Evolutionary conservation across 208 protist species (phyloP).

Genomic region (Leishmania major): DNA sequence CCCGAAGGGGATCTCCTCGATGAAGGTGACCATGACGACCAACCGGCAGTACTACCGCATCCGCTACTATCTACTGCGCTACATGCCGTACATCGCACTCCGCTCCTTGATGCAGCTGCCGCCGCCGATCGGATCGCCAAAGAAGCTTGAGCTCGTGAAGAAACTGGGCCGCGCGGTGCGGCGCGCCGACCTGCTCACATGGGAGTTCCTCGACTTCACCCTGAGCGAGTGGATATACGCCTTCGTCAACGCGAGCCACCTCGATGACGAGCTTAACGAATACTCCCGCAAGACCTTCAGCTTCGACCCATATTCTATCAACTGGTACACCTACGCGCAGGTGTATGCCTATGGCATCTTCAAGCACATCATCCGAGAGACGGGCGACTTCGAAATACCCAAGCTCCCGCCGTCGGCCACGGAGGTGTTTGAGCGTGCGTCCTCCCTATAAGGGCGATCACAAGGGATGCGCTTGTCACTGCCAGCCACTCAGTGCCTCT

Average conservation of each 20-base stretch:
- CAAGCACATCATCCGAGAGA: slow-evolving; percentile 72
- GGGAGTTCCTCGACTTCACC: slow-evolving; percentile 74
- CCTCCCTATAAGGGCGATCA: slow-evolving; percentile 37
- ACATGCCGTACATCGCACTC: slow-evolving; percentile 59
- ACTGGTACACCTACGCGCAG: slow-evolving; percentile 76
- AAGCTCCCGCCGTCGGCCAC: slow-evolving; percentile 35
- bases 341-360: slow-evolving; percentile 74
- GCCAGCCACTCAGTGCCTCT: not conserved
- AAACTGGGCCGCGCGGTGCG: slow-evolving; percentile 59
- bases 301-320: slow-evolving; percentile 70
- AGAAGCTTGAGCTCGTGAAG: slow-evolving; percentile 49
- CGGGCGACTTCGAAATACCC: slow-evolving; percentile 37
- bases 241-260: slow-evolving; percentile 35
- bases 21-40: slow-evolving; percentile 49
- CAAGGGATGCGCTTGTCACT: not conserved
- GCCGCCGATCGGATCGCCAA: slow-evolving; percentile 48
- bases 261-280: slow-evolving; percentile 63
- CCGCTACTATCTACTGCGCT: slow-evolving; percentile 60
- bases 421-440: slow-evolving; percentile 60
- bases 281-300: slow-evolving; percentile 39
- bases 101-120: slow-evolving; percentile 48
- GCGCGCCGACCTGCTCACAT: slow-evolving; percentile 54
- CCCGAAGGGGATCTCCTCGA: slow-evolving; percentile 44
- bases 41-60: slow-evolving; percentile 39
- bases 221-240: slow-evolving; percentile 66